Base-by-base conservation (phyloP, 2,329 filamentous ascomycete genomes). In the Cytospora piceicola region DNA sequence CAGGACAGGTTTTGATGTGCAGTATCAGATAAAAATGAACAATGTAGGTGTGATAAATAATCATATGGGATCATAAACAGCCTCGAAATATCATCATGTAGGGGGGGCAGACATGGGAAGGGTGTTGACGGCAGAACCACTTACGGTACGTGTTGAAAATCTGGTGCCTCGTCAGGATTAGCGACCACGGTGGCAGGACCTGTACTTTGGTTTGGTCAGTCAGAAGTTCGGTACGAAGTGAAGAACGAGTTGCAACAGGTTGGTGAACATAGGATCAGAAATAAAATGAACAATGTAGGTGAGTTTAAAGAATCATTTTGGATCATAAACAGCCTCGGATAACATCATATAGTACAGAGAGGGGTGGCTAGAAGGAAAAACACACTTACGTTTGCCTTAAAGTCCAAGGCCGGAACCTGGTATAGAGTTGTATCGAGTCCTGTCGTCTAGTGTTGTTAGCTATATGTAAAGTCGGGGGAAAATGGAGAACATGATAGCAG, bases 281-380 rank as follows among this genome's bases (percentile, higher is more conserved):
- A 71, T 68, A 71, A 71, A 67, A 61, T 61, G 65, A 67, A 67
- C 65, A 67, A 67, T 64, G 65, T 67, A 67, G 73, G 74, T 77
- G 71, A 75, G 71, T 61, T 70, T 76, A 75, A 70, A 72, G 62
- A 79, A 79, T 79, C 76, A 79, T 70, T 2, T 58, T 68, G 70
- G 52, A 75, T 81, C 79, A 81, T 81, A 81, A 81, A 81, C 79
- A 81, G 79, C 79, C 79, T 81, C 79, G 69, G 70, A 67, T 73
- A 73, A 80, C 78, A 80, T 80, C 78, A 80, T 77, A 70, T 20
- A 24, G 42, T 46, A 49, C 46, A 14, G 46, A 22, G 22, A 46
- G 17, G 49, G 15, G 22, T 29, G 4, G 11, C 15, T 7, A 9
- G 4, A 12, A 8, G 8, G 17, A 22, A 7, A 6, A 20, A 20